phyloP scores from a whole-genome alignment of 768 basidiomycete species.

The Suillus clintonianus region DNA sequence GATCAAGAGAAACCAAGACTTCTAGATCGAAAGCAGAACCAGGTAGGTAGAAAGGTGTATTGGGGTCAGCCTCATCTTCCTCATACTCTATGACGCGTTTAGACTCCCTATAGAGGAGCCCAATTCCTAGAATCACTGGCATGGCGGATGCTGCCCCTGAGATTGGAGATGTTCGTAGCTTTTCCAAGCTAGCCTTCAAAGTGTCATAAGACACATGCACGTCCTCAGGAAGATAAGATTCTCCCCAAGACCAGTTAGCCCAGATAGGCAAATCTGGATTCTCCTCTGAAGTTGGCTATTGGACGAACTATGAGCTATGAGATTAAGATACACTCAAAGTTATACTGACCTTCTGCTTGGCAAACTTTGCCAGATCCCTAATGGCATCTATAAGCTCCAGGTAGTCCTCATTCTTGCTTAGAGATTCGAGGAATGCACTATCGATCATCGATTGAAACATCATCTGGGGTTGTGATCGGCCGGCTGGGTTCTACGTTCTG shows the following conservation, averaged over 20 bases:
- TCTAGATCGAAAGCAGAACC: not conserved
- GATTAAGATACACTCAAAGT: not conserved
- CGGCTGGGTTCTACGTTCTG: not conserved
- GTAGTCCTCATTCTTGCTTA: not conserved
- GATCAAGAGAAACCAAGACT: not conserved
- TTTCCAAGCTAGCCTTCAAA: not conserved
- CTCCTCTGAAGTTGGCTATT: not conserved
- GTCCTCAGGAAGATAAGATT: not conserved
- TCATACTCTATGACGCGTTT: not conserved
- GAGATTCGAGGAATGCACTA: not conserved
- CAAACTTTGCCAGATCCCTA: not conserved
- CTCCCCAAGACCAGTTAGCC: constrained; percentile 3
- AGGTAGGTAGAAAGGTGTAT: not conserved
- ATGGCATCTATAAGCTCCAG: not conserved
- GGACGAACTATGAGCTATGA: not conserved
- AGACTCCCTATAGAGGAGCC: not conserved
- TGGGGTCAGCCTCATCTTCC: not conserved
- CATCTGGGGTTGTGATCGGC: not conserved
- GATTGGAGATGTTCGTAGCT: not conserved
- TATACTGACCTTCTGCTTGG: not conserved
- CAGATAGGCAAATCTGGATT: not conserved
- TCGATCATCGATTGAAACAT: not conserved
- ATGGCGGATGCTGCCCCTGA: not conserved
- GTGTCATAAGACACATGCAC: not conserved
- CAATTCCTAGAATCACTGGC: not conserved